A percentile compares a stretch with the other conserved stretches of the same genome.
Conservation (phyloP, 805 yeast genomes). For the Candida anglica region DNA sequence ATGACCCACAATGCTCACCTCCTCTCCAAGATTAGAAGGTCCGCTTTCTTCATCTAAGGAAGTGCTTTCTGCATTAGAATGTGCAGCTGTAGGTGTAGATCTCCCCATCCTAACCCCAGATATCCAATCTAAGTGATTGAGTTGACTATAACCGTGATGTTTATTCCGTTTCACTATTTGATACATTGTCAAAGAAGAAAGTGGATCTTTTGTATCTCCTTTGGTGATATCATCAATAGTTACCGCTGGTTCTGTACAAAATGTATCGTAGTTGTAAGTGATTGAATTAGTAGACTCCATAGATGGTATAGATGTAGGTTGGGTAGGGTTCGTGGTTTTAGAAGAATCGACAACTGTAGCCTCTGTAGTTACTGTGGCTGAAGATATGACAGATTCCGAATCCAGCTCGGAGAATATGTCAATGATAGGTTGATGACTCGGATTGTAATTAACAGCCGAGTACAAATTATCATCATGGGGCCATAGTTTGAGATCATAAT, state of each 20-base stretch:
- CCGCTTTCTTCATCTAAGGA: slow-evolving; percentile 3
- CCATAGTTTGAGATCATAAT: slow-evolving; percentile 83
- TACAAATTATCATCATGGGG: slow-evolving; percentile 43
- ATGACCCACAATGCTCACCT: slow-evolving; percentile 81
- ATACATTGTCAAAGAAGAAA: slow-evolving; percentile 34
- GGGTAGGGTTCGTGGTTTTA: background rate
- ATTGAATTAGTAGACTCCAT: background rate
- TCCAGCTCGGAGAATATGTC: slow-evolving; percentile 13
- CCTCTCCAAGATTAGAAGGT: slow-evolving; percentile 80
- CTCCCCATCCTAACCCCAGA: slow-evolving; percentile 82
- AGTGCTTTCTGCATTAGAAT: too few species aligned
- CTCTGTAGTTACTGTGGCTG: background rate
- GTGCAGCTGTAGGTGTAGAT: too few species aligned
- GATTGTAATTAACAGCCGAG: slow-evolving; percentile 34
- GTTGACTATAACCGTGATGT: slow-evolving; percentile 22
- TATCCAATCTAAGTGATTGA: slow-evolving; percentile 83
- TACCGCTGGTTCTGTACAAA: slow-evolving; percentile 33
- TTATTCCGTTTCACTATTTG: slow-evolving; percentile 32
- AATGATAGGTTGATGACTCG: slow-evolving; percentile 23
- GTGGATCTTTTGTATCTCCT: slow-evolving; percentile 27
- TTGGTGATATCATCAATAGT: slow-evolving; percentile 27
- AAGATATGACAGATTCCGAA: slow-evolving; percentile 5
- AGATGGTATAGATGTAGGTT: too few species aligned
- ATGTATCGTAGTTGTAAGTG: slow-evolving; percentile 25
- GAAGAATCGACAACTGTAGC: background rate